These are phyloP conservation scores for Scolecobasidium constrictum DNA, from an alignment of 2,329 filamentous ascomycete genomes.

Conservation along the genomic window DNA sequence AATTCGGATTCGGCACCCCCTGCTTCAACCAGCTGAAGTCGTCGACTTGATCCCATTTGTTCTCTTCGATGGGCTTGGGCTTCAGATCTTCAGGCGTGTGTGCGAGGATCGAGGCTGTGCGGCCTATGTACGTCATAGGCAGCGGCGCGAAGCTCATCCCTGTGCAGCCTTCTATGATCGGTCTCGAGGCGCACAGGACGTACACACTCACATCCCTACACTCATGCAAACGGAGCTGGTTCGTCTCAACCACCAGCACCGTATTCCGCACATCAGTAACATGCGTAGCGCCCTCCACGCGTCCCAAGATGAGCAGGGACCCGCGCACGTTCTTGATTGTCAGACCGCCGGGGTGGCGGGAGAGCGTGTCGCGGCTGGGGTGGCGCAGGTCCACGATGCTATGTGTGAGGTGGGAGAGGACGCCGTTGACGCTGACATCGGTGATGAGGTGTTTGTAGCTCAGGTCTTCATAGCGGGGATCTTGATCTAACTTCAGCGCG, in stretches of 20 bases:
- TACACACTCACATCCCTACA: constrained; percentile 75
- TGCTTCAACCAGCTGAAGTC: constrained; percentile 96
- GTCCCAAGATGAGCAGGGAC: constrained; percentile 67
- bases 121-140: constrained; percentile 58
- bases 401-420: neutral
- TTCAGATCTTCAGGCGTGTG: neutral
- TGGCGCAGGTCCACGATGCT: constrained; percentile 5
- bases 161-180: constrained; percentile 86
- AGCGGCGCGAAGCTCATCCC: constrained; percentile 69
- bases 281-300: constrained; percentile 70
- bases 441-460: constrained; percentile 29
- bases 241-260: constrained; percentile 58
- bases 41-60: constrained; percentile 71
- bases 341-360: constrained; percentile 51
- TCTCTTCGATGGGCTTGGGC: neutral
- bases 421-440: constrained; percentile 39
- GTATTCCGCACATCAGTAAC: constrained; percentile 65
- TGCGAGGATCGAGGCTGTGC: neutral
- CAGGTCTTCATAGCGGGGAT: neutral
- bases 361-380: neutral
- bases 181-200: constrained; percentile 67
- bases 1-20: constrained; percentile 78
- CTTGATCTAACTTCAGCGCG: constrained; percentile 22
- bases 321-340: constrained; percentile 57
- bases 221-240: constrained; percentile 91